Evolutionary conservation across 164 flowering plant species (phyloP).

Genomic region (Chloranthus sessilifolius): DNA sequence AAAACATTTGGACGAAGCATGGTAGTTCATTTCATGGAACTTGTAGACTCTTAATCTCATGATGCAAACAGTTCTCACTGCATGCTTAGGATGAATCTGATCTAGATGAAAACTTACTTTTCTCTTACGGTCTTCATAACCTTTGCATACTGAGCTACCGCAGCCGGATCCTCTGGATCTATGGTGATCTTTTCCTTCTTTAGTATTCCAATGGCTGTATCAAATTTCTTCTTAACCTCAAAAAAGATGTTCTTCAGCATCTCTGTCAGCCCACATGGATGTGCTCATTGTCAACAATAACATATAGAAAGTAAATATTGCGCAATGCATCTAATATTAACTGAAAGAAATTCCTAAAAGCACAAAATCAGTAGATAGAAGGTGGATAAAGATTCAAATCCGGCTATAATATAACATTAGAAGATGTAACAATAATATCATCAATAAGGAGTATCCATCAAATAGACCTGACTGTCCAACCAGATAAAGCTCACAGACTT

Average conservation of each 20-base stretch:
- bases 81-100: not conserved
- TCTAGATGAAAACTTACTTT: constrained; percentile 65
- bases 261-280: constrained; percentile 34
- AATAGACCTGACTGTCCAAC: too few relatives aligned
- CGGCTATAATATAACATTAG: too few relatives aligned
- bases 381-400: not conserved
- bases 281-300: constrained; percentile 15
- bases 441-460: too few relatives aligned
- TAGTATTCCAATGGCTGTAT: constrained; percentile 72
- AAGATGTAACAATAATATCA: not conserved
- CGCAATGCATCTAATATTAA: not conserved
- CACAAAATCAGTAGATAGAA: not conserved
- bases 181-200: constrained; percentile 90
- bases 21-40: too few relatives aligned
- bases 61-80: too few relatives aligned
- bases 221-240: constrained; percentile 89
- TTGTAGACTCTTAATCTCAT: too few relatives aligned
- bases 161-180: constrained; percentile 88
- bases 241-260: constrained; percentile 84
- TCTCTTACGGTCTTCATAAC: constrained; percentile 90
- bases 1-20: too few relatives aligned
- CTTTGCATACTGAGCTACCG: constrained; percentile 77
- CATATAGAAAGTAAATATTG: not conserved
- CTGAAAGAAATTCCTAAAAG: not conserved
- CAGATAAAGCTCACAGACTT: too few relatives aligned